Evolutionary conservation across 345 rosid species (phyloP).

Genomic region (Mangifera indica): DNA sequence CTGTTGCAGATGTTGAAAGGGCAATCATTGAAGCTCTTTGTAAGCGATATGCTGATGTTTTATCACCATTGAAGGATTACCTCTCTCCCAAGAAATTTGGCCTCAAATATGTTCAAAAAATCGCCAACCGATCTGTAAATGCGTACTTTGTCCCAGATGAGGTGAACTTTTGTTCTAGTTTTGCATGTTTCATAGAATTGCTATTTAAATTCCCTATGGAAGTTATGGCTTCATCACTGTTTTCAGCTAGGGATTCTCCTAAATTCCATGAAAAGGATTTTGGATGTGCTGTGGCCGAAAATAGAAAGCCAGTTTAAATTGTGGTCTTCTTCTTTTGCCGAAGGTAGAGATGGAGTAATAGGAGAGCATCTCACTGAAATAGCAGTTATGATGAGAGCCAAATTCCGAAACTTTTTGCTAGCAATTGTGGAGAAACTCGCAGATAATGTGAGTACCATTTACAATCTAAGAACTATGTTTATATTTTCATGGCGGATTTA

Average conservation of each 20-base stretch:
- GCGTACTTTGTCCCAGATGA: slow-evolving; percentile 74
- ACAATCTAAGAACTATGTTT: background rate
- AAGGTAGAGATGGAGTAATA: slow-evolving; percentile 52
- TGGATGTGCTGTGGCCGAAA: slow-evolving; percentile 66
- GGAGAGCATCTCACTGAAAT: slow-evolving; percentile 90
- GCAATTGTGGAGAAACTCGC: slow-evolving; percentile 90
- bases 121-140: slow-evolving; percentile 67
- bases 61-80: slow-evolving; percentile 80
- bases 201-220: background rate
- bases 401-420: slow-evolving; percentile 78
- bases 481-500: background rate
- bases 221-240: slow-evolving; percentile 9
- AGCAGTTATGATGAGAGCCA: slow-evolving; percentile 81
- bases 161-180: slow-evolving; percentile 41
- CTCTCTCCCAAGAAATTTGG: slow-evolving; percentile 68
- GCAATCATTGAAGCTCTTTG: slow-evolving; percentile 77
- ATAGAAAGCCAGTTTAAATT: slow-evolving; percentile 69
- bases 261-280: slow-evolving; percentile 92
- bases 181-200: slow-evolving; percentile 9
- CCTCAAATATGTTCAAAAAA: slow-evolving; percentile 76
- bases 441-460: slow-evolving; percentile 63
- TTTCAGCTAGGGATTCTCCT: slow-evolving; percentile 80
- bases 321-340: slow-evolving; percentile 75
- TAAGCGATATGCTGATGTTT: slow-evolving; percentile 81
- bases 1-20: slow-evolving; percentile 82